These are phyloP conservation scores for Choiromyces venosus DNA, from an alignment of 495 filamentous ascomycete genomes.

Conservation along the genomic window DNA sequence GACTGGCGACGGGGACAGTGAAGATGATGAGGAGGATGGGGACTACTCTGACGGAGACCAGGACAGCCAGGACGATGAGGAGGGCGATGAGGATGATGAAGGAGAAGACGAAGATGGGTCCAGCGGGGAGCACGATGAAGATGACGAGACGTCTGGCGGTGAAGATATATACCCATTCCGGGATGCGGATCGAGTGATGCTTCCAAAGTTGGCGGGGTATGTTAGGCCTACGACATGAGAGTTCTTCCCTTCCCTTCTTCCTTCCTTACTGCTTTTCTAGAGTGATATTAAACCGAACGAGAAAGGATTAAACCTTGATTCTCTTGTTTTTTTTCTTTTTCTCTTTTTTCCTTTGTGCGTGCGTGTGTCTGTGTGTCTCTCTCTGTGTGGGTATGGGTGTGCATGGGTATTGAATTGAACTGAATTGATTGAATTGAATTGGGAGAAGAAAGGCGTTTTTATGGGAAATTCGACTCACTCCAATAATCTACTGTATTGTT, in stretches of 20 bases:
- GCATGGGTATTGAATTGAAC: background rate
- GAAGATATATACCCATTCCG: background rate
- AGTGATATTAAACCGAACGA: background rate
- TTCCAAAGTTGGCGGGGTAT: background rate
- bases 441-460: background rate
- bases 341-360: background rate
- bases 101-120: conserved; percentile 6
- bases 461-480: background rate
- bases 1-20: conserved; percentile 10
- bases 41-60: conserved; percentile 27
- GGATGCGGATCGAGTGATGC: conserved; percentile 1
- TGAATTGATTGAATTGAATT: conserved; percentile 1
- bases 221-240: background rate
- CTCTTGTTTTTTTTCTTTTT: background rate
- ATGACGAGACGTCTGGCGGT: background rate
- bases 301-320: background rate
- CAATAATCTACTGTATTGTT: background rate
- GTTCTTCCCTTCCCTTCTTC: too few species aligned
- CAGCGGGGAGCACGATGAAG: background rate
- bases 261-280: background rate
- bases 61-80: conserved; percentile 26
- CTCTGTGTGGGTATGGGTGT: too few species aligned
- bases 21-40: conserved; percentile 29
- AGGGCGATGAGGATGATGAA: conserved; percentile 28
- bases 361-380: background rate